phyloP scores from a whole-genome alignment of 2,329 filamentous ascomycete genomes.

The Blastomyces parvus region DNA sequence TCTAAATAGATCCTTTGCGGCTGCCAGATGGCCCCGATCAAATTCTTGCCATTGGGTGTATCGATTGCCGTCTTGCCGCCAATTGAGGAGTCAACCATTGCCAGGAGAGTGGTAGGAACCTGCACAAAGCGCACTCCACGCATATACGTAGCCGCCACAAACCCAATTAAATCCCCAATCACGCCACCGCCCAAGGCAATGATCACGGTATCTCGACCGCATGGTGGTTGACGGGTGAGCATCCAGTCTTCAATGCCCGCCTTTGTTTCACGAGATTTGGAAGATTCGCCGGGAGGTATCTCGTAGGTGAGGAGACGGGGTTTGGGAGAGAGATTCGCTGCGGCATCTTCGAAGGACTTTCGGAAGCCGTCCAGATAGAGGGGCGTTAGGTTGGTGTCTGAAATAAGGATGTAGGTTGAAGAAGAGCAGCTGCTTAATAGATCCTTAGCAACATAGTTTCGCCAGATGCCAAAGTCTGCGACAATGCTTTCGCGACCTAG shows the following conservation, averaged over 20 bases:
- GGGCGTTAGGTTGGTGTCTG: conserved; percentile 80
- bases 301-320: conserved; percentile 73
- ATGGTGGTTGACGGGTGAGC: conserved; percentile 67
- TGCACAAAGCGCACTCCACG: conserved; percentile 92
- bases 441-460: conserved; percentile 69
- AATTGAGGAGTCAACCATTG: conserved; percentile 98
- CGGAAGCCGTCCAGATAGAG: conserved; percentile 74
- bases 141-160: conserved; percentile 98
- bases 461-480: conserved; percentile 85
- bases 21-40: conserved; percentile 95
- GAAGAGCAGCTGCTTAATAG: conserved; percentile 67
- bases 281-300: conserved; percentile 84
- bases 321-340: conserved; percentile 37
- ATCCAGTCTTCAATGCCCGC: conserved; percentile 97
- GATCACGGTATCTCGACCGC: conserved; percentile 87
- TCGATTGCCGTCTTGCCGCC: conserved; percentile 98
- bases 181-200: conserved; percentile 92
- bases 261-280: conserved; percentile 88
- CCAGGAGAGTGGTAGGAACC: conserved; percentile 84
- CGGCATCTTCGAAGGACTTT: conserved; percentile 49
- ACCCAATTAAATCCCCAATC: conserved; percentile 96
- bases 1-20: conserved; percentile 91
- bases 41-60: conserved; percentile 88
- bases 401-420: conserved; percentile 92
- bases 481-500: conserved; percentile 84